Evolutionary conservation across 1,284 basidiomycete genomes (phyloP), one percentile per base, ranked within the genome.

Genomic region (Ceratobasidium sp.): DNA sequence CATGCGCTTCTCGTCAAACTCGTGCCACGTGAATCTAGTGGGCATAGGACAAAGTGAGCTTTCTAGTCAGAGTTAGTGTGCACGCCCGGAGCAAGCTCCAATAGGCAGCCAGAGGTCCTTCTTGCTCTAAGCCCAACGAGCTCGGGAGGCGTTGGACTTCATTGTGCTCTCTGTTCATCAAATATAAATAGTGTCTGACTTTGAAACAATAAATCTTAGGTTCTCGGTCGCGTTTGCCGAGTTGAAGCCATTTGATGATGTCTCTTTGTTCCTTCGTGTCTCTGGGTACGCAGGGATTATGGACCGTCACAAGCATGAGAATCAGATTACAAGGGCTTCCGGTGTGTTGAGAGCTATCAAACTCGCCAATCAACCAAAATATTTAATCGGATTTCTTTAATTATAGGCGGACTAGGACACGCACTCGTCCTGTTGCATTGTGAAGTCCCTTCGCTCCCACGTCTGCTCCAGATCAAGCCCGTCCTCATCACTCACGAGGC

Each of bases 1-100:
- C 38, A 44, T 7, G 50, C 50, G 16, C 64, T 67, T 13, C 50
- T 55, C 38, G 23, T 54, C 50, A 13, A 67, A 26, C 38, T 67
- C 35, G 28, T 44, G 16, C 64, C 64, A 67, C 64, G 64, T 67
- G 64, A 44, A 13, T 67, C 64, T 30, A 38, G 28, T 2, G 64
- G 55, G 6, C 50, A 5, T 13, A 14, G 64, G 44, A 41, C 50
- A 49, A 67, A 67, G 64, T 67, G 55, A 35, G 64, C 64, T 43
- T 44, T 54, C n/a, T 38, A 9, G 49, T 38, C 50, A 26, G 54
- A 13, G 54, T 5, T 23, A 28, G 3, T 28, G 14, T 32, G 26
- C 49, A 14, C 18, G 50, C 16, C 7, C 30, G 32, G 41, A 38
- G 47, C 32, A 30, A n/a, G 57, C 57, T n/a, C n/a, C n/a, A n/a